Evolutionary conservation across 768 basidiomycete species (phyloP), one percentile per base, ranked within the genome.

Genomic region (Leccinum broughii): DNA sequence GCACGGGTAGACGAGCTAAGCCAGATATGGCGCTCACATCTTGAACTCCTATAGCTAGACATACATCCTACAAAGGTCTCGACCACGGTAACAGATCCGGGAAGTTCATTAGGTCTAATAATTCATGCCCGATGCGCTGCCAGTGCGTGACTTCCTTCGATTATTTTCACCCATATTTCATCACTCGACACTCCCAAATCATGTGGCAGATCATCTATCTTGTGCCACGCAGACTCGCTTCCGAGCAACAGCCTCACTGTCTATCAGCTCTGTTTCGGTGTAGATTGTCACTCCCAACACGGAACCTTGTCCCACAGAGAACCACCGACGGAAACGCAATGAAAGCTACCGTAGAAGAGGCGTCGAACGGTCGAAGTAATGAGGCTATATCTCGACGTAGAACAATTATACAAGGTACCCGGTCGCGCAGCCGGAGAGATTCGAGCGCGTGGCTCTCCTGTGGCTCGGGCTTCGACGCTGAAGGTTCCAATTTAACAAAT

Each of bases 361-460:
- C 6, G 50, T 53, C 34, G 11, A 34, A 34, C 34, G 34, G 34
- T 34, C 63, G 20, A 58, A 57, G 59, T 50, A 63, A 58, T 63
- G 63, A 64, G 62, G 57, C 11, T 39, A 15, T 62, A 44, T 44
- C 54, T 34, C 39, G 20, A 60, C 54, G 30, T 54, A 59, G 32
- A 56, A 66, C 64, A 67, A 70, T 55, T 60, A 56, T 30, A 51
- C 61, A 48, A 63, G 59, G 63, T 37, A 66, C 65, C 34, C 17
- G 37, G 52, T 44, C 30, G 58, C 65, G 70, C 63, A 71, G 65
- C 70, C 67, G 53, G 53, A 56, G 48, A 41, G 66, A 59, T 65
- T 66, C 50, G 57, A 55, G n/a, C 59, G 69, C 62, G 61, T 64
- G 70, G 63, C 35, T 55, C 51, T 30, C 32, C 55, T 56, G 53